Evolutionary conservation across 2,329 filamentous ascomycete genomes (phyloP).

Genomic region (Neoscytalidium dimidiatum): DNA sequence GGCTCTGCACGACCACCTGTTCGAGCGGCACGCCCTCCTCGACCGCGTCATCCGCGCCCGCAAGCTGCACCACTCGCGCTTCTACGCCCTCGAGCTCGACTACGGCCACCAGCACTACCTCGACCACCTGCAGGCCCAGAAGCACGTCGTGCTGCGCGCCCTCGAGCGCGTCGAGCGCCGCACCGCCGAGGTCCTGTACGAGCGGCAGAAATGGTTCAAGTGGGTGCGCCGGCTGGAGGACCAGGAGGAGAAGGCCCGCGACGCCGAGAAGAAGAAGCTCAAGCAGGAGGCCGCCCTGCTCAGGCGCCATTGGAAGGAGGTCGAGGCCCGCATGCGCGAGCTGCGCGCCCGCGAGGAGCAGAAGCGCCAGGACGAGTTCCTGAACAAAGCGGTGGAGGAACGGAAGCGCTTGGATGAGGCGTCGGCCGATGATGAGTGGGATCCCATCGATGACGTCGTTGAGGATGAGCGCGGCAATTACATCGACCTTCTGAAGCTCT

Average conservation of each 20-base stretch:
- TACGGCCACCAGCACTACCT: constrained; percentile 48
- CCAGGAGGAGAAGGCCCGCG: constrained; percentile 47
- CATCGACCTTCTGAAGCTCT: constrained; percentile 48
- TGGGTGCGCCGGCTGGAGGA: constrained; percentile 50
- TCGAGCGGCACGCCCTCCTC: constrained; percentile 38
- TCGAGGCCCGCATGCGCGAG: constrained; percentile 43
- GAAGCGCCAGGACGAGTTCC: constrained; percentile 46
- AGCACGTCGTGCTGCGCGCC: constrained; percentile 39
- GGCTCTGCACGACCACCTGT: constrained; percentile 45
- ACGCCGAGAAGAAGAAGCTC: constrained; percentile 53
- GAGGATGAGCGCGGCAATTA: constrained; percentile 49
- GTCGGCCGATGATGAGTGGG: constrained; percentile 46
- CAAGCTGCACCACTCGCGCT: constrained; percentile 45
- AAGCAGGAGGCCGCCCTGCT: constrained; percentile 53
- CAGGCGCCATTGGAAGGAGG: constrained; percentile 49
- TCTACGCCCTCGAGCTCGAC: constrained; percentile 45
- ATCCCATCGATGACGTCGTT: constrained; percentile 51
- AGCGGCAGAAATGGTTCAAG: constrained; percentile 51
- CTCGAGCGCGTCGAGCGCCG: constrained; percentile 48
- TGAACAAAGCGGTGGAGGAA: constrained; percentile 47
- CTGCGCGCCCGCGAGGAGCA: constrained; percentile 45
- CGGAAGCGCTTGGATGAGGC: constrained; percentile 36
- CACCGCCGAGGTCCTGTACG: constrained; percentile 47
- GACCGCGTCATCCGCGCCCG: constrained; percentile 46
- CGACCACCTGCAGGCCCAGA: constrained; percentile 40